phyloP scores from a whole-genome alignment of 768 basidiomycete species.

The Russula olivacea region DNA sequence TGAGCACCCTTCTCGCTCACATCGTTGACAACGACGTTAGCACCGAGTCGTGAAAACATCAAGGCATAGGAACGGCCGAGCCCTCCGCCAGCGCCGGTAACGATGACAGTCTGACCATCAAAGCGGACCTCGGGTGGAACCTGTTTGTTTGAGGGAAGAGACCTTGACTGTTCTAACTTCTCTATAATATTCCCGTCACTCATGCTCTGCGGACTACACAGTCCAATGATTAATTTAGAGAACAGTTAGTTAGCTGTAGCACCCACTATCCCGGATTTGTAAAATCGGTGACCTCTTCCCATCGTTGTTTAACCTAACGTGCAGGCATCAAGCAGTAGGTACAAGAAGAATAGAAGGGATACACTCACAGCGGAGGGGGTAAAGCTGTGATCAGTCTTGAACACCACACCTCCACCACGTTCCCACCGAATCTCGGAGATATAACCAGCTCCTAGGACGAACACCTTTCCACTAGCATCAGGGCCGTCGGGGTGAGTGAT shows the following conservation, averaged over 20 bases:
- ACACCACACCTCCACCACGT: conserved; percentile 77
- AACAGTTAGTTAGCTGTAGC: neutral
- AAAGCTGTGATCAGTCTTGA: conserved; percentile 85
- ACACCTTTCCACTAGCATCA: conserved; percentile 74
- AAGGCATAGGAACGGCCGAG: conserved; percentile 88
- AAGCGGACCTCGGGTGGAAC: conserved; percentile 67
- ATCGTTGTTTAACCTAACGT: conserved; percentile 70
- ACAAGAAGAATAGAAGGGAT: neutral
- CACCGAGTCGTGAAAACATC: conserved; percentile 90
- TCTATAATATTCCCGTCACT: conserved; percentile 56
- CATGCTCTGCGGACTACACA: conserved; percentile 53
- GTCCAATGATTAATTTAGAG: conserved; percentile 21
- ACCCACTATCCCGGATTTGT: conserved; percentile 60
- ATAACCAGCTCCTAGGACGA: conserved; percentile 91
- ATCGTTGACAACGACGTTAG: conserved; percentile 95
- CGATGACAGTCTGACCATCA: conserved; percentile 84
- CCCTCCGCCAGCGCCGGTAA: conserved; percentile 94
- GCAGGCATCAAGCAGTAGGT: neutral
- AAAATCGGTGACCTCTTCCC: conserved; percentile 80
- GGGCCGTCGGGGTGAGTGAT: conserved; percentile 81
- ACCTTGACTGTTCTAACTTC: conserved; percentile 59
- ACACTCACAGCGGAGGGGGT: conserved; percentile 81
- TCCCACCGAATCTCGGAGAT: conserved; percentile 92
- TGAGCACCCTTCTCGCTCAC: conserved; percentile 81
- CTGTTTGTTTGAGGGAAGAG: conserved; percentile 62